Evolutionary conservation across 192 early-diverging fungal genomes (phyloP).

Genomic region (Gigaspora rosea): DNA sequence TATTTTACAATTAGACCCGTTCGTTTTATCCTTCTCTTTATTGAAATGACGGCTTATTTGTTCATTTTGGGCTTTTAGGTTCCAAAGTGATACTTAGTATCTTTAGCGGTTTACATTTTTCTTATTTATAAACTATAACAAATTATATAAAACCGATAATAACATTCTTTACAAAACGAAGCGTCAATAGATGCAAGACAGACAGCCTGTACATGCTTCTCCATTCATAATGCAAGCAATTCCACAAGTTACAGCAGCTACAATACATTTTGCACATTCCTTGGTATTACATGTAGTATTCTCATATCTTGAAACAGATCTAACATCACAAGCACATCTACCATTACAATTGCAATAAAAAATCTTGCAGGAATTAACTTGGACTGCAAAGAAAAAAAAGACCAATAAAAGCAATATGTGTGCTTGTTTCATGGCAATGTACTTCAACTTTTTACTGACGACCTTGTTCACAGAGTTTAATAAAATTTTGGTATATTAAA

Average conservation of each 20-base stretch:
- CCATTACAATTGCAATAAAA: neutral
- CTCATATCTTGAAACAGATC: neutral
- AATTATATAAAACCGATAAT: neutral
- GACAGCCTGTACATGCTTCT: neutral
- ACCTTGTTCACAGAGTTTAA: too few species aligned
- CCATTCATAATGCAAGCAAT: neutral
- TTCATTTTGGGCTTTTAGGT: constrained; percentile 1
- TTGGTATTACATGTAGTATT: neutral
- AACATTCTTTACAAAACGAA: neutral
- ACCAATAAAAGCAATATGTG: neutral
- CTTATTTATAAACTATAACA: too few species aligned
- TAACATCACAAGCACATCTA: too few species aligned
- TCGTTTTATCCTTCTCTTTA: neutral
- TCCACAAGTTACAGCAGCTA: neutral
- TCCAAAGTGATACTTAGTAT: neutral
- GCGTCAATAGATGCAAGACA: neutral
- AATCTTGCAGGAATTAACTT: neutral
- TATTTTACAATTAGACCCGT: neutral
- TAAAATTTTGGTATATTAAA: too few species aligned
- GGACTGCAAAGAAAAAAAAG: neutral
- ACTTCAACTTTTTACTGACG: too few species aligned
- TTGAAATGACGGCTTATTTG: too few species aligned
- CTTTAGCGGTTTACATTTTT: neutral
- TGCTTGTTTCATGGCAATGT: neutral
- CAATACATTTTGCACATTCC: neutral